Conservation (phyloP, 257 asterid genomes). For the Catharanthus roseus region DNA sequence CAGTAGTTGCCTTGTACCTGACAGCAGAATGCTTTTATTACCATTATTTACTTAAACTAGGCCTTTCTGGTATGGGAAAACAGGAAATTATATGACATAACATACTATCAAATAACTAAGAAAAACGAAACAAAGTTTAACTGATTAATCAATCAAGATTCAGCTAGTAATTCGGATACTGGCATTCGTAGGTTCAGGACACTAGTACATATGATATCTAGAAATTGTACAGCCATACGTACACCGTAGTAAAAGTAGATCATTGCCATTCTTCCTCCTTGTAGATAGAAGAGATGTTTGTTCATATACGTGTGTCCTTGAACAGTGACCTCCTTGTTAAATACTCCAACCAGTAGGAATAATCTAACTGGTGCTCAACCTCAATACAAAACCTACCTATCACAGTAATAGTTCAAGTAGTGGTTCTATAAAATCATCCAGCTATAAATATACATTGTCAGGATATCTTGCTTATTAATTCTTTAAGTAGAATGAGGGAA, state of each 20-base stretch:
- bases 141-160: neutral
- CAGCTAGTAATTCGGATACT: neutral
- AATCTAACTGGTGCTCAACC: neutral
- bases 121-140: neutral
- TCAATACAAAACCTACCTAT: neutral
- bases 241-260: neutral
- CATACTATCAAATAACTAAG: neutral
- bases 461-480: neutral
- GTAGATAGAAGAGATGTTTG: neutral
- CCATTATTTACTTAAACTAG: conserved; percentile 5
- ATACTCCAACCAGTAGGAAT: neutral
- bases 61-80: neutral
- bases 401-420: neutral
- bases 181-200: neutral
- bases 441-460: neutral
- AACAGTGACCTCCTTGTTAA: neutral
- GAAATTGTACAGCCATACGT: neutral
- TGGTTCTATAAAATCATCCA: neutral
- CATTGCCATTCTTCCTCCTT: neutral
- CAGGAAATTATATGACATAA: neutral
- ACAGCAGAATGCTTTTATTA: conserved; percentile 4
- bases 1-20: neutral
- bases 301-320: neutral
- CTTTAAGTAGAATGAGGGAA: neutral
- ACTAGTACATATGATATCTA: neutral